Percentiles rank a stretch among this genome's conserved stretches.
These are phyloP conservation scores for Quercus suber DNA, from an alignment of 306 rosid genomes.

Conservation along the genomic window DNA sequence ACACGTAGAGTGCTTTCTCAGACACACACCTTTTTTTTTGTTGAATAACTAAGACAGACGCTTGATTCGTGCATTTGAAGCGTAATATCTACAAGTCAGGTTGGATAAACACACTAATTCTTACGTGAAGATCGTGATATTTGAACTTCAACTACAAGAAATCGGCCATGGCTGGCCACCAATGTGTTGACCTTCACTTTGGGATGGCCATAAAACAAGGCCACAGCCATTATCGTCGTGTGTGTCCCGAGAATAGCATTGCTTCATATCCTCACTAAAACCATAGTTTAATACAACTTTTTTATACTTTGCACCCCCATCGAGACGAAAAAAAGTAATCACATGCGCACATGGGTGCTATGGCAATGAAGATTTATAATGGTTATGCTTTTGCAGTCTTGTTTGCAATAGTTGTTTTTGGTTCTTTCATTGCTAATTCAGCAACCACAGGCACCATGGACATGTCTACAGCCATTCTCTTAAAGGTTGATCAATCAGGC, in stretches of 20 bases:
- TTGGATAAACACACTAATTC: neutral
- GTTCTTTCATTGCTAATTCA: slow-evolving; percentile 9
- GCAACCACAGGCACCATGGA: neutral
- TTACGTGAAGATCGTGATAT: neutral
- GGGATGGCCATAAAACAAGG: neutral
- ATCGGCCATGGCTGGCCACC: slow-evolving; percentile 1
- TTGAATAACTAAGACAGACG: slow-evolving; percentile 3
- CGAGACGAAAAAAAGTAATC: neutral
- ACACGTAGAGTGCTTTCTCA: neutral
- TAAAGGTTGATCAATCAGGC: slow-evolving; percentile 41
- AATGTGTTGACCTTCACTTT: neutral
- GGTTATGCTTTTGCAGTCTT: neutral
- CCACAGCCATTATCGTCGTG: neutral
- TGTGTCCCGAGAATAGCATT: neutral
- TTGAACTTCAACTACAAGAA: neutral
- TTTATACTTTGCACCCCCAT: neutral
- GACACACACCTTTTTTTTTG: slow-evolving; percentile 1
- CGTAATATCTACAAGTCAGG: slow-evolving; percentile 9
- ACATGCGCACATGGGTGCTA: neutral
- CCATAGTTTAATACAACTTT: neutral
- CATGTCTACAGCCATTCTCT: slow-evolving; percentile 27
- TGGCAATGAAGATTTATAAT: neutral
- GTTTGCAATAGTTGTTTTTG: neutral
- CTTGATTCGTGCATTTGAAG: slow-evolving; percentile 23
- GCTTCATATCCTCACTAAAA: neutral